Evolutionary conservation across 768 basidiomycete species (phyloP).

Genomic region (Goffeauzyma gilvescens): DNA sequence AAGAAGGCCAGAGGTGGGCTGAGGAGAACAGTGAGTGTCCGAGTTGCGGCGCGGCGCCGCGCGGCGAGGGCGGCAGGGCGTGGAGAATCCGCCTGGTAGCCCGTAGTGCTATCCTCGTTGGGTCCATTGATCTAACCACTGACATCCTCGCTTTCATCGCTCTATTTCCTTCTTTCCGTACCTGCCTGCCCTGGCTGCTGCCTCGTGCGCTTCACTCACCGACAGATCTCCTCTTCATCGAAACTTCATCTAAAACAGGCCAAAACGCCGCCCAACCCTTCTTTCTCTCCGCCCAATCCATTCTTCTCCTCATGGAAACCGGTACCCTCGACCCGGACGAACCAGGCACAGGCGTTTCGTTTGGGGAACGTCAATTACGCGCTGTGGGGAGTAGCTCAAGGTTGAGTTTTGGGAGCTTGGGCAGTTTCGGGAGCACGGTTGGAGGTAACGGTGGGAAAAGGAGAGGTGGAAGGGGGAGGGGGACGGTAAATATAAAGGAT

Average conservation of each 20-base stretch:
- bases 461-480: slow-evolving; percentile 14
- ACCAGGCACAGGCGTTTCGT: slow-evolving; percentile 84
- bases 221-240: slow-evolving; percentile 80
- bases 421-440: slow-evolving; percentile 10
- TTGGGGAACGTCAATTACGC: slow-evolving; percentile 79
- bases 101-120: not conserved
- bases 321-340: slow-evolving; percentile 82
- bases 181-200: not conserved
- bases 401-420: slow-evolving; percentile 47
- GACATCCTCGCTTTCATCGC: too few relatives aligned
- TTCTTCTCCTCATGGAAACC: slow-evolving; percentile 75
- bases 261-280: slow-evolving; percentile 87
- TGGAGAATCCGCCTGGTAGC: too few relatives aligned
- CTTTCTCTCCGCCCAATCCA: slow-evolving; percentile 57
- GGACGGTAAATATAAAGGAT: slow-evolving; percentile 25
- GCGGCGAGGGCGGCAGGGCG: too few relatives aligned
- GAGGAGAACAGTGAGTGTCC: slow-evolving; percentile 74
- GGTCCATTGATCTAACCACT: not conserved
- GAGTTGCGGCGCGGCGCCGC: too few relatives aligned
- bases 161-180: not conserved
- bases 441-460: slow-evolving; percentile 10
- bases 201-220: not conserved
- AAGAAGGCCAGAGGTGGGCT: slow-evolving; percentile 87
- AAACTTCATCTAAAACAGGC: slow-evolving; percentile 75
- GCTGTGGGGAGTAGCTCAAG: slow-evolving; percentile 81